Percentiles rank a stretch among this genome's conserved stretches.
These are phyloP conservation scores for Ceratocystiopsis minuta DNA, from an alignment of 2,329 filamentous ascomycete species.

Conservation along the genomic window DNA sequence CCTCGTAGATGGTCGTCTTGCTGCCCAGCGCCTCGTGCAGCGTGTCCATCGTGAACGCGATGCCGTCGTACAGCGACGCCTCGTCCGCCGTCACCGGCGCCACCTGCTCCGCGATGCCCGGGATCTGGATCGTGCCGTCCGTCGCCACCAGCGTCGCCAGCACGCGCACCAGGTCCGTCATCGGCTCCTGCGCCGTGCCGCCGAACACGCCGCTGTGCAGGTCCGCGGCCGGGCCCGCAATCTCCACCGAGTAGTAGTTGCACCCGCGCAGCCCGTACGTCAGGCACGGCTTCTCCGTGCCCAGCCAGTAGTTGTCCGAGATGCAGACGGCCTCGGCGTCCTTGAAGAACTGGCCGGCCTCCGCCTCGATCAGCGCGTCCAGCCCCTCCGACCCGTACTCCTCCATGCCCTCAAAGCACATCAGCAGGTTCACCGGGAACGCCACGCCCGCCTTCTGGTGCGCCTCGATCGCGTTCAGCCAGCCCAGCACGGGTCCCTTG, in stretches of 20 bases:
- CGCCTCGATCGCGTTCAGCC: slow-evolving; percentile 95
- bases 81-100: slow-evolving; percentile 77
- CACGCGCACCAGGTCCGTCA: slow-evolving; percentile 82
- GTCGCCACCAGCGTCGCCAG: slow-evolving; percentile 74
- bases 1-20: slow-evolving; percentile 67
- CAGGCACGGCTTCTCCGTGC: slow-evolving; percentile 93
- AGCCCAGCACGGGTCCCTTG: slow-evolving; percentile 92
- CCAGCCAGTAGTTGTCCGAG: slow-evolving; percentile 99
- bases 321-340: slow-evolving; percentile 95
- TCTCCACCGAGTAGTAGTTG: slow-evolving; percentile 91
- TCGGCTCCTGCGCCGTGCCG: slow-evolving; percentile 90
- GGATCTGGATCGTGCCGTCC: slow-evolving; percentile 80
- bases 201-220: slow-evolving; percentile 95
- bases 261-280: slow-evolving; percentile 93
- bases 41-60: slow-evolving; percentile 92
- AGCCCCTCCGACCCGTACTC: slow-evolving; percentile 95
- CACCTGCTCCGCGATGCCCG: slow-evolving; percentile 87
- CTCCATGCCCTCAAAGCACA: slow-evolving; percentile 99
- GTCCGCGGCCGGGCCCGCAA: slow-evolving; percentile 82
- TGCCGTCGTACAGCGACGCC: slow-evolving; percentile 69
- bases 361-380: slow-evolving; percentile 80
- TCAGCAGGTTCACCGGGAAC: slow-evolving; percentile 91
- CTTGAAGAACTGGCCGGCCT: slow-evolving; percentile 88
- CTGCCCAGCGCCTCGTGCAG: slow-evolving; percentile 82
- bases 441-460: slow-evolving; percentile 90